phyloP scores from a whole-genome alignment of 805 yeast genomes.

The Ogataea corticis region DNA sequence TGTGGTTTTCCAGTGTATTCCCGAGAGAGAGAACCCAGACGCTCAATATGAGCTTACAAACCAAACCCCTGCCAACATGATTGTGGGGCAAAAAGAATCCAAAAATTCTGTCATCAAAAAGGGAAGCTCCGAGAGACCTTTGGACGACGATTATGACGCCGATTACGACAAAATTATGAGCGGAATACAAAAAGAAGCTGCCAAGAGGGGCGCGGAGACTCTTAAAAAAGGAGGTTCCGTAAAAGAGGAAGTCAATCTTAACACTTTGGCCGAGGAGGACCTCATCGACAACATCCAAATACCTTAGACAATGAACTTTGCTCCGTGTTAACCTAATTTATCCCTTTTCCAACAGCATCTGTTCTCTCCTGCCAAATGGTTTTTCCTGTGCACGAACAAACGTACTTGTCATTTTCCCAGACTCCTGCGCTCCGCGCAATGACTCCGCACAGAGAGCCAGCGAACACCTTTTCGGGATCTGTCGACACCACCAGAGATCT shows the following conservation, averaged over 20 bases:
- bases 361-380: constrained; percentile 93
- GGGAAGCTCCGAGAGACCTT: constrained; percentile 20
- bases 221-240: not conserved
- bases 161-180: constrained; percentile 15
- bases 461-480: constrained; percentile 38
- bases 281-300: constrained; percentile 18
- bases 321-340: constrained; percentile 25
- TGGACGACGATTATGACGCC: constrained; percentile 21
- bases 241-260: constrained; percentile 1
- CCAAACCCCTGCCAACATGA: not conserved
- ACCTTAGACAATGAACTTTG: not conserved
- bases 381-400: constrained; percentile 93
- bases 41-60: constrained; percentile 24
- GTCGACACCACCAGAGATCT: constrained; percentile 56
- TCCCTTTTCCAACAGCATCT: constrained; percentile 69
- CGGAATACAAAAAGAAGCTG: constrained; percentile 6
- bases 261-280: constrained; percentile 17
- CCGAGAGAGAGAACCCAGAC: constrained; percentile 24
- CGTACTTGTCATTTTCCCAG: constrained; percentile 93
- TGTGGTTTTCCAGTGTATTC: constrained; percentile 31
- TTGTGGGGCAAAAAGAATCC: not conserved
- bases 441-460: constrained; percentile 70
- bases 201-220: not conserved
- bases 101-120: constrained; percentile 10
- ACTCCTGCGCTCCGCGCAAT: constrained; percentile 95